phyloP scores from a whole-genome alignment of 768 basidiomycete genomes.

The Coprinellus micaceus region DNA sequence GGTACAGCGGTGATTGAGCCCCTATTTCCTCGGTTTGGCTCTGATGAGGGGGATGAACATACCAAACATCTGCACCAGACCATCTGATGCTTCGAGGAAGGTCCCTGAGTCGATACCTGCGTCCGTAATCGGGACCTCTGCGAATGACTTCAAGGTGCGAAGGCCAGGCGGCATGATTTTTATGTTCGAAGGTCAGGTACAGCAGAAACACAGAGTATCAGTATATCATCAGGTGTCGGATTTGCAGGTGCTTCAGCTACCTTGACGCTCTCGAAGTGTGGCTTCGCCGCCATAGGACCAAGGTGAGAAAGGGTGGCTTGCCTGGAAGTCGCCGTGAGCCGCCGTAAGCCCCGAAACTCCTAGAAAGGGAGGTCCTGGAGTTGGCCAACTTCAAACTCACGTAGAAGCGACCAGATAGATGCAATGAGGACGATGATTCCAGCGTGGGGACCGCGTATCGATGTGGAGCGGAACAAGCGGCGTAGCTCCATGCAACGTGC shows the following conservation, averaged over 20 bases:
- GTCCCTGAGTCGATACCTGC: constrained; percentile 73
- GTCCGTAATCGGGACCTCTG: constrained; percentile 73
- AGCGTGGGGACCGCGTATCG: too few species aligned
- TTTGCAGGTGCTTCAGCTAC: background rate
- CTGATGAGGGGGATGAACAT: constrained; percentile 13
- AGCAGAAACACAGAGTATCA: background rate
- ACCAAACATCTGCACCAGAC: constrained; percentile 74
- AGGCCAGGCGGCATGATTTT: background rate
- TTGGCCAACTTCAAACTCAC: too few species aligned
- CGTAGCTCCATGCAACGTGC: too few species aligned
- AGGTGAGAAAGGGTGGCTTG: too few species aligned
- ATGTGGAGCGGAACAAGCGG: too few species aligned
- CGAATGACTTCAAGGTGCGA: too few species aligned
- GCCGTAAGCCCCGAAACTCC: too few species aligned
- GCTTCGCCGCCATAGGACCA: background rate
- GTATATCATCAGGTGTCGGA: background rate
- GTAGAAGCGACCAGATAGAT: too few species aligned
- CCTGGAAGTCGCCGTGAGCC: too few species aligned
- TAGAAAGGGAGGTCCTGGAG: too few species aligned
- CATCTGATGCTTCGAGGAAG: constrained; percentile 91
- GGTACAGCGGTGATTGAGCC: background rate
- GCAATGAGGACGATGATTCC: too few species aligned
- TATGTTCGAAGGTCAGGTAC: background rate
- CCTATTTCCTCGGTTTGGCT: background rate
- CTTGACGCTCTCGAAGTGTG: background rate